Percentiles rank a stretch among this genome's conserved stretches.
These are phyloP conservation scores for Penicillium cataractarum DNA, from an alignment of 495 filamentous ascomycete genomes.

Conservation along the genomic window DNA sequence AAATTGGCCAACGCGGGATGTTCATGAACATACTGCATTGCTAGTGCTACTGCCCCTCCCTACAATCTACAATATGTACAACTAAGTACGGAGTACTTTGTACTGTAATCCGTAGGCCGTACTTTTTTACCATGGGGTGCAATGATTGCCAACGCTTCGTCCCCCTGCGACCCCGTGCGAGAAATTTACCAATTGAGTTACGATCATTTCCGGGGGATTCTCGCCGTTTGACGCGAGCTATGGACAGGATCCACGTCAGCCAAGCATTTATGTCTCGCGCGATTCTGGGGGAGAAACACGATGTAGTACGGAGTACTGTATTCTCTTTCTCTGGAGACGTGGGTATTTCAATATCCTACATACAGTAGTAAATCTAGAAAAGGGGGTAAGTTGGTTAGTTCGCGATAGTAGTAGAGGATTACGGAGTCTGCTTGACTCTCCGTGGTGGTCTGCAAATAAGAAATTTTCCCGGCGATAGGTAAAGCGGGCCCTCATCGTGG, in stretches of 20 bases:
- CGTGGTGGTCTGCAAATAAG: constrained; percentile 17
- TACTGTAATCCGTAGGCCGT: no score
- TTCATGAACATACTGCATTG: not conserved
- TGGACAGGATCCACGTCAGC: constrained; percentile 33
- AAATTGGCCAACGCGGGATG: not conserved
- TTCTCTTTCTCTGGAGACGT: not conserved
- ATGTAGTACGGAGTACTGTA: not conserved
- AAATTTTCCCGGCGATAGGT: constrained; percentile 10
- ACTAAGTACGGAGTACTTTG: no score
- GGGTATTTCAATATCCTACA: not conserved
- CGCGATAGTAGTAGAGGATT: not conserved
- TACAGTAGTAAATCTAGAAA: not conserved
- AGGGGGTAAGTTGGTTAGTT: not conserved
- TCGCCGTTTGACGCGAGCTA: constrained; percentile 30
- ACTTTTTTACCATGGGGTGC: no score
- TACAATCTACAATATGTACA: no score
- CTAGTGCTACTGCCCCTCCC: not conserved
- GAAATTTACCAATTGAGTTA: constrained; percentile 20
- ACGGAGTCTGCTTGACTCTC: not conserved
- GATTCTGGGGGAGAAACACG: not conserved
- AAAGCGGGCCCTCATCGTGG: constrained; percentile 9
- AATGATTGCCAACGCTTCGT: constrained; percentile 27
- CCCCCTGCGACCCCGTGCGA: constrained; percentile 40
- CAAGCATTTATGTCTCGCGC: constrained; percentile 23
- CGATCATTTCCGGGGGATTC: constrained; percentile 44